These are phyloP conservation scores for Quercus rubra DNA, from an alignment of 306 rosid species.

Conservation along the genomic window DNA sequence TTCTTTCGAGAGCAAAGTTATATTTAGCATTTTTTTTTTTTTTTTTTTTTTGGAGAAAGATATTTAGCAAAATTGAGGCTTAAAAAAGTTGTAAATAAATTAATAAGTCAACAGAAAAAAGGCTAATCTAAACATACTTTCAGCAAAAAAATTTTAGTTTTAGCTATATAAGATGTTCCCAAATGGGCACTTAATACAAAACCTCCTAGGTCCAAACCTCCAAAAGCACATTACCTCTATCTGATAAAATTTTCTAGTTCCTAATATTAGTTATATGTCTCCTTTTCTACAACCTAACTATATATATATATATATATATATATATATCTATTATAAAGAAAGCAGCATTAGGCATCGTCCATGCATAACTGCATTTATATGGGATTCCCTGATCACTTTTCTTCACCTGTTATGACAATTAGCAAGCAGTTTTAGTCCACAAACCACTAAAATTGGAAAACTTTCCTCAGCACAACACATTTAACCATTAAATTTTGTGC, in stretches of 20 bases:
- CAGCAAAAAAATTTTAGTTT: no score
- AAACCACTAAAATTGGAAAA: neutral
- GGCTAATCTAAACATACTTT: no score
- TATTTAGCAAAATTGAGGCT: no score
- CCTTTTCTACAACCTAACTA: neutral
- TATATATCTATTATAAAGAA: neutral
- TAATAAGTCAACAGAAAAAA: no score
- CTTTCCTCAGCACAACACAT: neutral
- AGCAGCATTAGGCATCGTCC: neutral
- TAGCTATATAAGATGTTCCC: accelerated
- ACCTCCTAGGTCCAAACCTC: neutral
- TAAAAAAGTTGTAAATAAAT: no score
- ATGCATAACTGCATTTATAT: neutral
- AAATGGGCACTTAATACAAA: no score
- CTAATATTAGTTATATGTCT: neutral
- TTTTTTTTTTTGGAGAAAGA: no score
- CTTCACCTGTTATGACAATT: neutral
- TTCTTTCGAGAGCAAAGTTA: no score
- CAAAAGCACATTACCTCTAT: neutral
- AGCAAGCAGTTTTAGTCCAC: neutral
- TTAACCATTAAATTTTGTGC: no score
- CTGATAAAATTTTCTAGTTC: neutral
- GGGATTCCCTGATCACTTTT: neutral
- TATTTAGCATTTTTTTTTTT: no score
- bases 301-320: neutral